Evolutionary conservation across 2,329 filamentous ascomycete species (phyloP).

Genomic region (Kalmusia sp.): DNA sequence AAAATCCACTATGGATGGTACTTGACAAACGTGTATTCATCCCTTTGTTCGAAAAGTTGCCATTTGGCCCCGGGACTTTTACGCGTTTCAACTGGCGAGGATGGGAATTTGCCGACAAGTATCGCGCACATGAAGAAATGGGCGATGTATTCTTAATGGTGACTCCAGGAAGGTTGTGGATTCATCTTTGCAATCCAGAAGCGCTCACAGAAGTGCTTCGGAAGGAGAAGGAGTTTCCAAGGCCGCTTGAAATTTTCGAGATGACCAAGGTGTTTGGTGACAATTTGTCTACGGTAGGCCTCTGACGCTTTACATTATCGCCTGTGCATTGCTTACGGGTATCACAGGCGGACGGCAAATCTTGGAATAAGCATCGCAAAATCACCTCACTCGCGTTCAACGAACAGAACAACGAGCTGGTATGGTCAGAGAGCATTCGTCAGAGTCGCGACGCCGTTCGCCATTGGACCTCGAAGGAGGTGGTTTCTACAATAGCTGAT

Average conservation of each 20-base stretch:
- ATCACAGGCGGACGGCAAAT: too few species aligned
- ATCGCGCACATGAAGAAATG: slow-evolving; percentile 18
- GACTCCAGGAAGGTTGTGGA: slow-evolving; percentile 28
- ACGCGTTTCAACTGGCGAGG: slow-evolving; percentile 21
- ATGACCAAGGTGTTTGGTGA: slow-evolving; percentile 40
- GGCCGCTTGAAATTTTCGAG: slow-evolving; percentile 27
- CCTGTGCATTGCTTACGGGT: too few species aligned
- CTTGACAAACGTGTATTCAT: slow-evolving; percentile 6
- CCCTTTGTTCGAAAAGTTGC: slow-evolving; percentile 16
- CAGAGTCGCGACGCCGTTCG: background rate
- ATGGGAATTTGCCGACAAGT: slow-evolving; percentile 30
- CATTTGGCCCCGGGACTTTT: slow-evolving; percentile 22
- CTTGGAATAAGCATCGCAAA: background rate
- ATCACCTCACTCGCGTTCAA: slow-evolving; percentile 47
- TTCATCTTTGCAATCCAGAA: slow-evolving; percentile 23
- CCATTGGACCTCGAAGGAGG: background rate
- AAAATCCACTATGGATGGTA: slow-evolving; percentile 30
- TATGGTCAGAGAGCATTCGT: background rate
- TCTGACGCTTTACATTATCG: too few species aligned
- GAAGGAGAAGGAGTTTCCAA: slow-evolving; percentile 26
- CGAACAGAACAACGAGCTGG: background rate
- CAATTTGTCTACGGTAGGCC: slow-evolving; percentile 36
- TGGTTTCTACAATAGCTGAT: background rate
- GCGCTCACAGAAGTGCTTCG: slow-evolving; percentile 18
- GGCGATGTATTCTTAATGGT: slow-evolving; percentile 20